phyloP scores from a whole-genome alignment of 306 rosid species.

The Medicago ruthenica region DNA sequence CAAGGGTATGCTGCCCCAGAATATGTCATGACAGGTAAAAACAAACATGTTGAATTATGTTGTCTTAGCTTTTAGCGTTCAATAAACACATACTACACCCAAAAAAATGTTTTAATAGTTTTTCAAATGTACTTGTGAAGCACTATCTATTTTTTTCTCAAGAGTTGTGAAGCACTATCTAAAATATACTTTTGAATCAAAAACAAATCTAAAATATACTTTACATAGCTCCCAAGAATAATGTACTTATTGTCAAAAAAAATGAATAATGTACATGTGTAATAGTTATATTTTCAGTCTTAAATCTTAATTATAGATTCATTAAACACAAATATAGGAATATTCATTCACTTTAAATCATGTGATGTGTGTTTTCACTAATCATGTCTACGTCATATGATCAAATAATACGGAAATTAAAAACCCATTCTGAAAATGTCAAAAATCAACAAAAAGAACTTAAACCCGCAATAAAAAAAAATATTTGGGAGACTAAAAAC shows the following conservation, averaged over 20 bases:
- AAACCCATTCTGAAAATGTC: background rate
- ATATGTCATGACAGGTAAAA: constrained; percentile 88
- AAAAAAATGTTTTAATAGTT: too few relatives aligned
- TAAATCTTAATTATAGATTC: background rate
- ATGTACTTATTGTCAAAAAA: too few relatives aligned
- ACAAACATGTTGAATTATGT: background rate
- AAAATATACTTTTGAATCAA: too few relatives aligned
- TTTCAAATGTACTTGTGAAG: too few relatives aligned
- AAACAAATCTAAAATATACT: too few relatives aligned
- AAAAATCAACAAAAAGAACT: too few relatives aligned
- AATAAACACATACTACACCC: background rate
- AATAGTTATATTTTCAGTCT: background rate
- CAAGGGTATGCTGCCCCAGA: constrained; percentile 97
- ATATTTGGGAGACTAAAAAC: too few relatives aligned
- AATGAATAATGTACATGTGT: background rate
- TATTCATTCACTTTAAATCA: background rate
- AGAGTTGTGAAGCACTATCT: background rate
- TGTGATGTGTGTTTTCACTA: background rate
- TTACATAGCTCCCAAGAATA: too few relatives aligned
- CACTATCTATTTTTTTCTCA: too few relatives aligned
- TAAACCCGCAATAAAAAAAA: too few relatives aligned
- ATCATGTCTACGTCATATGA: background rate
- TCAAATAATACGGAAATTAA: background rate
- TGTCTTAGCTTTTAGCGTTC: background rate
- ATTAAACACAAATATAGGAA: background rate